Evolutionary conservation across 2,329 filamentous ascomycete genomes (phyloP).

Genomic region (Fusarium miscanthi): DNA sequence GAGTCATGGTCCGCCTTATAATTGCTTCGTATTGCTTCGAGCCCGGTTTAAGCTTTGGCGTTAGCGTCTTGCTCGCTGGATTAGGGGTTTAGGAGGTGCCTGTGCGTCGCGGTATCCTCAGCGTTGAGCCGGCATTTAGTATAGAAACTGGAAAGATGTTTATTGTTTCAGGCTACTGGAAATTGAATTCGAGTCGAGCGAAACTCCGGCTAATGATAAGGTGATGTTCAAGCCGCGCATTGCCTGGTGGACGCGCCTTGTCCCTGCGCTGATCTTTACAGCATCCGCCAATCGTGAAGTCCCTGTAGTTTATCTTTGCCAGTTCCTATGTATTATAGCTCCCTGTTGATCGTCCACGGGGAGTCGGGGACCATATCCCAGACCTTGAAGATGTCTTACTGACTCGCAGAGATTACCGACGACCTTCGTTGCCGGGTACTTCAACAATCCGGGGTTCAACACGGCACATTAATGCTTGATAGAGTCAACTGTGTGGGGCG

Average conservation of each 20-base stretch:
- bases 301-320: background rate
- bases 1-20: background rate
- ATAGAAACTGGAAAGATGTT: background rate
- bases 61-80: background rate
- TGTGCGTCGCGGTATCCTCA: background rate
- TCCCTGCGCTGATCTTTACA: background rate
- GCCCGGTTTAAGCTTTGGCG: background rate
- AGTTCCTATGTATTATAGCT: background rate
- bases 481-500: background rate
- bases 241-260: background rate
- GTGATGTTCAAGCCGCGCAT: background rate
- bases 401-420: constrained; percentile 7
- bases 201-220: background rate
- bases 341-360: background rate
- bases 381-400: background rate
- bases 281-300: background rate
- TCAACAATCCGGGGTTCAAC: background rate
- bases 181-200: background rate
- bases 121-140: background rate
- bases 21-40: background rate
- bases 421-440: background rate
- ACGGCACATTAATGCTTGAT: background rate
- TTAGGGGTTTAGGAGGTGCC: background rate
- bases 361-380: background rate
- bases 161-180: background rate